These are phyloP conservation scores for Ceratocystis destructans DNA, from an alignment of 2,329 filamentous ascomycete species.

Conservation along the genomic window DNA sequence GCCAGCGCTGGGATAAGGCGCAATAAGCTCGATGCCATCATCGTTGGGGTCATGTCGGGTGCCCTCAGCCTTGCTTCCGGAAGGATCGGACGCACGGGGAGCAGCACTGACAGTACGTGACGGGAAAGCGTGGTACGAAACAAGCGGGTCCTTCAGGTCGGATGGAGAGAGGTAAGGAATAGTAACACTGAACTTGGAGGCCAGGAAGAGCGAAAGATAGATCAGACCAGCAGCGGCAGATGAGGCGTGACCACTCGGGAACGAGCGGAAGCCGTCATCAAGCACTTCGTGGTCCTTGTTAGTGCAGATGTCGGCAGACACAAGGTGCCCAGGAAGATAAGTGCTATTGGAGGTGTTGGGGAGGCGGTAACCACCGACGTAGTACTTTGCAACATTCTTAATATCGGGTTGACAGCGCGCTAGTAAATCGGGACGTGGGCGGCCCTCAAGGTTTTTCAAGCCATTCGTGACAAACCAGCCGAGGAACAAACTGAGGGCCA, in stretches of 20 bases:
- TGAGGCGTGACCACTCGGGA: slow-evolving; percentile 43
- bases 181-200: slow-evolving; percentile 64
- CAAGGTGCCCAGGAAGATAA: slow-evolving; percentile 33
- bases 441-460: slow-evolving; percentile 64
- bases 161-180: slow-evolving; percentile 52
- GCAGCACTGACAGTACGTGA: slow-evolving; percentile 41
- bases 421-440: slow-evolving; percentile 69
- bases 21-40: slow-evolving; percentile 57
- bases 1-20: slow-evolving; percentile 30
- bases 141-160: slow-evolving; percentile 27
- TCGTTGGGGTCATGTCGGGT: slow-evolving; percentile 15
- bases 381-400: slow-evolving; percentile 42
- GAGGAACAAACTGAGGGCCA: slow-evolving; percentile 56
- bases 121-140: slow-evolving; percentile 53
- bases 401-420: slow-evolving; percentile 66
- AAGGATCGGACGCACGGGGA: slow-evolving; percentile 27
- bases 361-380: slow-evolving; percentile 48
- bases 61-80: slow-evolving; percentile 23
- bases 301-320: slow-evolving; percentile 62
- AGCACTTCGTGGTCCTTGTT: slow-evolving; percentile 47
- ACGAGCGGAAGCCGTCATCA: slow-evolving; percentile 74
- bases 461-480: slow-evolving; percentile 73
- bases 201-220: slow-evolving; percentile 77
- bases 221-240: slow-evolving; percentile 66
- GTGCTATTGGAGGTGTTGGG: slow-evolving; percentile 37